A percentile compares a stretch with the other conserved stretches of the same genome.
These are phyloP conservation scores for Pezicula rhizophila DNA, from an alignment of 2,329 filamentous ascomycete species.

Conservation along the genomic window DNA sequence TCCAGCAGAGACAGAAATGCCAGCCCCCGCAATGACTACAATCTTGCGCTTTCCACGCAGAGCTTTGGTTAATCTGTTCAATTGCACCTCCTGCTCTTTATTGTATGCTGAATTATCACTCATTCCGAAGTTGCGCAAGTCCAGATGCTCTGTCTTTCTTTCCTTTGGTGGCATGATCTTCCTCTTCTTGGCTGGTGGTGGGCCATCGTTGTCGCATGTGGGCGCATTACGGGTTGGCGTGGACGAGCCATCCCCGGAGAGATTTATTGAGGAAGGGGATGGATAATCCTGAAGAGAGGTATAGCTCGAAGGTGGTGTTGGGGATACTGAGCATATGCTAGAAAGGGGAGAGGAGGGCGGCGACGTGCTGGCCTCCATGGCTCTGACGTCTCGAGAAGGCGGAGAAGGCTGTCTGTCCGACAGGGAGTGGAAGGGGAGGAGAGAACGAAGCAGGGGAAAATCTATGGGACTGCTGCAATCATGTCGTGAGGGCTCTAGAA, in stretches of 20 bases:
- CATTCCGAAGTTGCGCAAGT: slow-evolving; percentile 52
- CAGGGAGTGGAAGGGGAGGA: neutral
- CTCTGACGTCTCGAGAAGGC: neutral
- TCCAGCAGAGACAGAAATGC: slow-evolving; percentile 93
- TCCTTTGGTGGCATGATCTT: slow-evolving; percentile 58
- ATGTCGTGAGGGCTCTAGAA: neutral
- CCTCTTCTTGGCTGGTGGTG: slow-evolving; percentile 70
- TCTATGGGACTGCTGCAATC: neutral
- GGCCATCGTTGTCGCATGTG: slow-evolving; percentile 42
- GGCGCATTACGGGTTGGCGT: slow-evolving; percentile 15
- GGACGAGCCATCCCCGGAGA: slow-evolving; percentile 16
- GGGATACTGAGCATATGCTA: slow-evolving; percentile 29
- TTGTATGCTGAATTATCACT: slow-evolving; percentile 39
- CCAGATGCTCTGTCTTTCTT: slow-evolving; percentile 76
- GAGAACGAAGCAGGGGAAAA: neutral
- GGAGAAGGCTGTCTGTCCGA: neutral
- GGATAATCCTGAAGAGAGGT: slow-evolving; percentile 20
- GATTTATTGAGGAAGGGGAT: slow-evolving; percentile 22
- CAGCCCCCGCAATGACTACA: slow-evolving; percentile 90
- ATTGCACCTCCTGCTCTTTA: slow-evolving; percentile 50
- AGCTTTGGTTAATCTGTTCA: slow-evolving; percentile 66
- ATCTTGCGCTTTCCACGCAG: slow-evolving; percentile 91
- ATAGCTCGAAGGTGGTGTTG: slow-evolving; percentile 17
- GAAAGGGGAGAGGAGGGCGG: slow-evolving; percentile 28
- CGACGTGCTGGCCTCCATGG: slow-evolving; percentile 1